Percentiles rank a stretch among this genome's conserved stretches.
Conservation (phyloP, 2,329 filamentous ascomycete genomes). For the Monilinia laxa region DNA sequence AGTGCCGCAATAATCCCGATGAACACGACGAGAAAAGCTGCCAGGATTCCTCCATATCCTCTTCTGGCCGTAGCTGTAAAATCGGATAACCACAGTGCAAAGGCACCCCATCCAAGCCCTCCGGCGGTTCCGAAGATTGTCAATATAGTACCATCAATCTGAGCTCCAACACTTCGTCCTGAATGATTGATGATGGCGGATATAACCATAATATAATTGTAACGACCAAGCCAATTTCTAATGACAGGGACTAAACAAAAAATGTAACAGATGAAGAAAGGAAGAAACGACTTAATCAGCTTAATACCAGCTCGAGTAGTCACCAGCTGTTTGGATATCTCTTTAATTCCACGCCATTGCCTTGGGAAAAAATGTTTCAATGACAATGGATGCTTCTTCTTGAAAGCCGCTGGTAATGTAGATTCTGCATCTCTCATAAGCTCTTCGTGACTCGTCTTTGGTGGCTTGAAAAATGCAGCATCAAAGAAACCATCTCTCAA, state of each 20-base stretch:
- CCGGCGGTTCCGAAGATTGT: constrained; percentile 54
- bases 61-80: constrained; percentile 47
- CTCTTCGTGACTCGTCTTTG: constrained; percentile 43
- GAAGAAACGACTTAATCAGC: constrained; percentile 54
- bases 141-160: constrained; percentile 55
- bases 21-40: constrained; percentile 54
- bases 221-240: constrained; percentile 52
- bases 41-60: constrained; percentile 56
- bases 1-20: constrained; percentile 53
- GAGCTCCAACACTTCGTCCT: constrained; percentile 54
- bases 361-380: constrained; percentile 48
- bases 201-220: constrained; percentile 56
- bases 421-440: constrained; percentile 45
- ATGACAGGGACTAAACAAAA: constrained; percentile 53
- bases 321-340: constrained; percentile 44
- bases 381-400: constrained; percentile 49
- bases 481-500: constrained; percentile 48
- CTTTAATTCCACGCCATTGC: constrained; percentile 48
- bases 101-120: constrained; percentile 55
- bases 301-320: constrained; percentile 53
- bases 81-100: constrained; percentile 55
- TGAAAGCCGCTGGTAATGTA: constrained; percentile 50
- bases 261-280: constrained; percentile 56
- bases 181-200: constrained; percentile 60
- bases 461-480: constrained; percentile 45